Evolutionary conservation across 116 monocot species (phyloP), one percentile per base, ranked within the genome.

Genomic region (Zostera marina): DNA sequence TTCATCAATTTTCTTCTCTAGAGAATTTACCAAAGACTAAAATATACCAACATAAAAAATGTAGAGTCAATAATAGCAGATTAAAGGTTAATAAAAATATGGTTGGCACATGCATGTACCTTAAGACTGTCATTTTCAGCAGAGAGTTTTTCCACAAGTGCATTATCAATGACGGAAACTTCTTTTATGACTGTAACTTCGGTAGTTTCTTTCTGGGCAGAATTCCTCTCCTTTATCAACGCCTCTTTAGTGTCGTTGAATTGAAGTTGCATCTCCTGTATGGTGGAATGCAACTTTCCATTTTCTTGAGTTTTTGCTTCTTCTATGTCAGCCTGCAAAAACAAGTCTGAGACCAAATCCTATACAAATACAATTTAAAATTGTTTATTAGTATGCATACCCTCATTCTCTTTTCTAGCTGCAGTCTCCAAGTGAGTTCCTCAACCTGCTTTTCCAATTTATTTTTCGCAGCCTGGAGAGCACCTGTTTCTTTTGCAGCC

Each of bases 371-470:
- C 49, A 51, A 19, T 38, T 9, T 32, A 39, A 59, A 15, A 22
- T 42, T 19, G n/a, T 14, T 9, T 40, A 56, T 38, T 39, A 32
- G 5, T 32, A 22, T 14, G 54, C n/a, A 32, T 41, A 92, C 92
- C 83, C 87, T 68, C 72, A 81, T 74, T 54, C 87, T 72, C 49
- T 69, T 92, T 66, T 92, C 92, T 58, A 83, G 61, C 44, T 92
- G 80, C 41, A 92, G 61, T 47, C 78, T 62, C 92, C 77, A 86
- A 15, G 80, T 92, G 45, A 92, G 77, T 47, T 92, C 92, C 62
- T 92, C 92, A 41, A 92, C 92, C 78, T 92, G 78, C 60, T 92
- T 92, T 70, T 92, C 92, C 76, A 92, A 68, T 69, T 87, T 92
- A 62, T 76, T 87, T 66, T 92, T 92, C 26, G 92, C 92, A 72